These are phyloP conservation scores for Cytospora piceae DNA, from an alignment of 2,329 filamentous ascomycete genomes.

Conservation along the genomic window DNA sequence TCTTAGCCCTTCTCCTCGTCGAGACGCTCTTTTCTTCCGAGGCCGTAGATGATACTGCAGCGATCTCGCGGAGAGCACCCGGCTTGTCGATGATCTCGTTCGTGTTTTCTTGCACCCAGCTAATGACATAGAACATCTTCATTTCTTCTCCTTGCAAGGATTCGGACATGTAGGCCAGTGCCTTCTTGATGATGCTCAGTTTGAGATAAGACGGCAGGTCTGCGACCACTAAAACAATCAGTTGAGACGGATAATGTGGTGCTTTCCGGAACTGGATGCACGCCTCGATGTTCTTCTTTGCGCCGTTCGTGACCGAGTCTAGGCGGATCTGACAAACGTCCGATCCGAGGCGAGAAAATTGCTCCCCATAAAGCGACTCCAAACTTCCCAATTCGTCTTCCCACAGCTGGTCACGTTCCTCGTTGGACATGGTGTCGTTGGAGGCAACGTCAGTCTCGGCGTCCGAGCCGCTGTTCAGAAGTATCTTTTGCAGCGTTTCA, in stretches of 20 bases:
- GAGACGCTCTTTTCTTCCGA: slow-evolving; percentile 52
- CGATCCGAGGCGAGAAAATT: slow-evolving; percentile 63
- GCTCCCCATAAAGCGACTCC: slow-evolving; percentile 82
- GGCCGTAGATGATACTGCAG: slow-evolving; percentile 72
- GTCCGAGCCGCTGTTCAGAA: slow-evolving; percentile 55
- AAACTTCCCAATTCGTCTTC: slow-evolving; percentile 82
- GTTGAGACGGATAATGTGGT: slow-evolving; percentile 71
- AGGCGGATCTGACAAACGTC: slow-evolving; percentile 73
- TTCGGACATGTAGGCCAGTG: slow-evolving; percentile 70
- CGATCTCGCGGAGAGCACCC: slow-evolving; percentile 81
- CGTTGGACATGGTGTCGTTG: slow-evolving; percentile 35
- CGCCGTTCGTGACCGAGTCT: slow-evolving; percentile 56
- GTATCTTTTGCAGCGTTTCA: slow-evolving; percentile 73
- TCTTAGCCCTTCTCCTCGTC: slow-evolving; percentile 38
- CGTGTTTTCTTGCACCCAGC: slow-evolving; percentile 89
- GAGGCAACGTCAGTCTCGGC: slow-evolving; percentile 30
- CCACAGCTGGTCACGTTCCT: slow-evolving; percentile 68
- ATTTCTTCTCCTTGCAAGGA: slow-evolving; percentile 82
- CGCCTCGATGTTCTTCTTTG: slow-evolving; percentile 55
- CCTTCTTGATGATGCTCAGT: slow-evolving; percentile 80
- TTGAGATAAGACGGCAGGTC: slow-evolving; percentile 90
- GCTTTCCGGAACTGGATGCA: slow-evolving; percentile 71
- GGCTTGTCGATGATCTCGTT: slow-evolving; percentile 82
- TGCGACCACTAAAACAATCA: slow-evolving; percentile 70
- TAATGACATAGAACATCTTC: slow-evolving; percentile 83